Conservation (phyloP, 1,139 yeast species). For the Scheffersomyces titani region DNA sequence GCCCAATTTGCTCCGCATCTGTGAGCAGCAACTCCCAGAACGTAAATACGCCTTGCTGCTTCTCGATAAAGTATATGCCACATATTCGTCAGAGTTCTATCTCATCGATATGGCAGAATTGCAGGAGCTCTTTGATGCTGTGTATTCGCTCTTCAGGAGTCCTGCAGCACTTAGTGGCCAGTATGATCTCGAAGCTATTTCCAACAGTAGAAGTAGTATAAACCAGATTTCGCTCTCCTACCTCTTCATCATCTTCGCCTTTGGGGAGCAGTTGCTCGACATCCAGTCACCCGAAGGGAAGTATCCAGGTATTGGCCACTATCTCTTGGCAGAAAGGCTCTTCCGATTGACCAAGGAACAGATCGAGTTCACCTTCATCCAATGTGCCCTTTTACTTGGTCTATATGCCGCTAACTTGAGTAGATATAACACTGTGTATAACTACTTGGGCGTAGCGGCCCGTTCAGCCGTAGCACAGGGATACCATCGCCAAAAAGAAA, state of each 20-base stretch:
- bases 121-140: slow-evolving; percentile 24
- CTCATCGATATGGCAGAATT: slow-evolving; percentile 35
- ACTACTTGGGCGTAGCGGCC: slow-evolving; percentile 51
- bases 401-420: slow-evolving; percentile 50
- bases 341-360: slow-evolving; percentile 44
- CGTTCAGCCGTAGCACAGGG: slow-evolving; percentile 48
- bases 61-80: slow-evolving; percentile 29
- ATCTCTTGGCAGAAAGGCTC: slow-evolving; percentile 39
- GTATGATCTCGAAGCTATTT: not conserved
- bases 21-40: slow-evolving; percentile 27
- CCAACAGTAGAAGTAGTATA: slow-evolving; percentile 1
- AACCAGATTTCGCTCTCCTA: slow-evolving; percentile 23
- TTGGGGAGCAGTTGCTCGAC: slow-evolving; percentile 36
- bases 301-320: slow-evolving; percentile 39
- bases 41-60: slow-evolving; percentile 28
- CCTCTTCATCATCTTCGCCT: slow-evolving; percentile 35
- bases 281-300: slow-evolving; percentile 11
- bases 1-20: not conserved
- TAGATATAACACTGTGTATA: slow-evolving; percentile 50
- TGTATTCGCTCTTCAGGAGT: slow-evolving; percentile 4
- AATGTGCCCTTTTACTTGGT: slow-evolving; percentile 47
- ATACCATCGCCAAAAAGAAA: slow-evolving; percentile 39
- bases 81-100: slow-evolving; percentile 44
- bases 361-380: slow-evolving; percentile 41
- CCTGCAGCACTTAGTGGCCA: not conserved